phyloP scores from a whole-genome alignment of 345 rosid genomes.

The Zanthoxylum bungeanum region DNA sequence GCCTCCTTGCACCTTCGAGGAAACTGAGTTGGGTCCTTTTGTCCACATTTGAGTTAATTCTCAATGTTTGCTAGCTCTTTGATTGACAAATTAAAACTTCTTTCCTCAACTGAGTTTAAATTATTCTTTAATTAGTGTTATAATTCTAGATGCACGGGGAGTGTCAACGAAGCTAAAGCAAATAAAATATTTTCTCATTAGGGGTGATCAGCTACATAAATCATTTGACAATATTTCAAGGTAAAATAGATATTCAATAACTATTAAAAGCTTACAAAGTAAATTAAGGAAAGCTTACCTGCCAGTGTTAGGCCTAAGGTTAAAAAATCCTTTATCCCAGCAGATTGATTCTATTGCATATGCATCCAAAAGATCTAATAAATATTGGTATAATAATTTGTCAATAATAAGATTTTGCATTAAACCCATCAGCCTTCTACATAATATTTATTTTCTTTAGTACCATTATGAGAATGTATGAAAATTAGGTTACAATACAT shows the following conservation, averaged over 20 bases:
- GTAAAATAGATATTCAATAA: no score
- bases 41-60: not conserved
- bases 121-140: not conserved
- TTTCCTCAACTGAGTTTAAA: not conserved
- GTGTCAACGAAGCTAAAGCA: no score
- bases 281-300: no score
- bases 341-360: not conserved
- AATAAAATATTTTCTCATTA: no score
- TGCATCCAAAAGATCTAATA: no score
- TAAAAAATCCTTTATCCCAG: not conserved
- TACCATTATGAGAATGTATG: not conserved
- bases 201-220: no score
- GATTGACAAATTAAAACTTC: no score
- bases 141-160: no score
- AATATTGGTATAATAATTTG: not conserved
- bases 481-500: not conserved
- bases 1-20: conserved; percentile 26
- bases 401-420: not conserved
- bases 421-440: not conserved
- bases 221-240: no score
- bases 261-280: no score
- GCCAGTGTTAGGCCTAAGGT: no score
- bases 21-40: conserved; percentile 24
- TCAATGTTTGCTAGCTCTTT: not conserved
- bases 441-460: not conserved